Evolutionary conservation across 768 basidiomycete species (phyloP).

Genomic region (Suillus bovinus): DNA sequence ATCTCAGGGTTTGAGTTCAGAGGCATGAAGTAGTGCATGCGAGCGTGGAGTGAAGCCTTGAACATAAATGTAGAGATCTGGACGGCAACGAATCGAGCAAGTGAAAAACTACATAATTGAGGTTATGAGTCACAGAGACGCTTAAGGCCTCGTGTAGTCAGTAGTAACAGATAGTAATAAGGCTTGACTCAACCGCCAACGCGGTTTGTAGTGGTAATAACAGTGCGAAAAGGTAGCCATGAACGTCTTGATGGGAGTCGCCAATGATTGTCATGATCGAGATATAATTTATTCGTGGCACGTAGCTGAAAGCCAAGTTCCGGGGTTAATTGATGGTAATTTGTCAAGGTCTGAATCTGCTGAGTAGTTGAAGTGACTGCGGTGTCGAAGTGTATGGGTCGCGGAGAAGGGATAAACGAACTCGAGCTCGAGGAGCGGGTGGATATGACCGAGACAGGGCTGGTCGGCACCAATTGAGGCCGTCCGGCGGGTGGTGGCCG

Average conservation of each 20-base stretch:
- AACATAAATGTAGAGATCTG: background rate
- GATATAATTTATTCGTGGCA: constrained; percentile 1
- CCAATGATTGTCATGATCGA: constrained; percentile 2
- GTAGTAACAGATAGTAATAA: background rate
- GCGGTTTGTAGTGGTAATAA: background rate
- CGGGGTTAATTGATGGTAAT: background rate
- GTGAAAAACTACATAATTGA: background rate
- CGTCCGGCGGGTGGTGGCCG: background rate
- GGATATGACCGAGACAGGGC: background rate
- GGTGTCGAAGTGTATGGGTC: background rate
- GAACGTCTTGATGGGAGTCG: background rate
- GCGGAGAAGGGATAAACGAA: background rate
- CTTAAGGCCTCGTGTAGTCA: background rate
- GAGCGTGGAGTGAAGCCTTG: background rate
- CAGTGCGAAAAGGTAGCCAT: background rate
- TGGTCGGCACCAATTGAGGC: background rate
- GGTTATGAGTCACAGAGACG: background rate
- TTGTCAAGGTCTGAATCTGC: background rate
- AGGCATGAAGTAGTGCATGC: background rate
- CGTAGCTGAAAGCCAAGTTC: background rate
- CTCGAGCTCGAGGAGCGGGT: background rate
- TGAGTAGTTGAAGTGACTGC: background rate
- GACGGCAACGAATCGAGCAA: background rate
- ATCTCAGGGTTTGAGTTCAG: background rate
- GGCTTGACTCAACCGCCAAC: background rate